Evolutionary conservation across 2,329 filamentous ascomycete genomes (phyloP), one percentile per base, ranked within the genome.

Genomic region (Verticillium klebahnii): DNA sequence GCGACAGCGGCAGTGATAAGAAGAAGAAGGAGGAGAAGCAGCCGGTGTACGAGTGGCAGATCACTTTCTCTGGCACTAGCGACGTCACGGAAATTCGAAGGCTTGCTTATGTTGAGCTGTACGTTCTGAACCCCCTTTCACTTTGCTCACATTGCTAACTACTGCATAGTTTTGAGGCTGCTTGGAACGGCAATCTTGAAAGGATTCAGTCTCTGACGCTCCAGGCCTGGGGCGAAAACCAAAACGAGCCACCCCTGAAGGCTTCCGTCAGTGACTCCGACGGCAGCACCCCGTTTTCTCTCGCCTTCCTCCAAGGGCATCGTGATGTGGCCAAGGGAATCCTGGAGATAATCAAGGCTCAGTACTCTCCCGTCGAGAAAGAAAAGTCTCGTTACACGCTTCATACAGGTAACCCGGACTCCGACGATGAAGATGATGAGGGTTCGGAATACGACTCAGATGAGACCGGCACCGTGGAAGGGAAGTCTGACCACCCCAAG

Each of bases 291-390:
- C 87, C 89, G 0, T 92, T 94, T 69, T 85, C 84, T 0, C 76
- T 95, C 58, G 88, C 90, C 0, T 82, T 91, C 56, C 70, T 89
- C 5, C 83, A 83, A 31, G 88, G 89, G 0, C 88, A 94, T 67
- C 73, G 82, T 55, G 80, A 86, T 1, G 76, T 88, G 14, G 90
- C 91, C 1, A 82, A 78, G 62, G 82, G 82, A 1, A 85, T 95
- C 31, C 77, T 95, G 8, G 87, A 90, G 62, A 92, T 95, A 65
- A 81, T 84, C 0, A 80, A 85, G 55, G 86, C 85, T 2, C 91
- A 95, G 68, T 92, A 89, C 73, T 78, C 81, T 3, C 84, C 85
- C 0, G 73, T 77, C 25, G 80, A 89, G 52, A 78, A 82, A 39
- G 77, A 79, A 31, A 80, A 81, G 59, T 75, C 80, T 57, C 78